These are phyloP conservation scores for Talaromyces sp. DNA, from an alignment of 2,329 filamentous ascomycete species.

Conservation along the genomic window DNA sequence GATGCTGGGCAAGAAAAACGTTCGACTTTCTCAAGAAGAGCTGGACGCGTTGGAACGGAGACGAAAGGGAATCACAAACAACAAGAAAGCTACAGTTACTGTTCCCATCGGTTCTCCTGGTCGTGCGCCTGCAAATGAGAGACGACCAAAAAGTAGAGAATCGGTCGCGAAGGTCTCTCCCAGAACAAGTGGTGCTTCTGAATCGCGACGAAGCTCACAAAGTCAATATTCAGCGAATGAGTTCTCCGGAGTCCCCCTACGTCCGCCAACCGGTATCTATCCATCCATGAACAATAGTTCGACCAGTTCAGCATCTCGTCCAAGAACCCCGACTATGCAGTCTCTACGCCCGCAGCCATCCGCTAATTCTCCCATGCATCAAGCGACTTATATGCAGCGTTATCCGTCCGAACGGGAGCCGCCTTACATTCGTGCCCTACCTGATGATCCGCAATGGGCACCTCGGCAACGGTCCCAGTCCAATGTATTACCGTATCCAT, in stretches of 20 bases:
- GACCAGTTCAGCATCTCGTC: conserved; percentile 38
- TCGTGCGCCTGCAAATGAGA: neutral
- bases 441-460: conserved; percentile 49
- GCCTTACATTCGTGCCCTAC: conserved; percentile 39
- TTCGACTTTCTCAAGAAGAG: conserved; percentile 76
- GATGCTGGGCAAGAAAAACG: conserved; percentile 70
- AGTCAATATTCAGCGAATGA: conserved; percentile 5
- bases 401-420: conserved; percentile 27
- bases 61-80: conserved; percentile 33
- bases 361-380: conserved; percentile 35
- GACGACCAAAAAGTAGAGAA: conserved; percentile 21
- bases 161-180: conserved; percentile 19
- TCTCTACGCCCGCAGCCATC: conserved; percentile 37
- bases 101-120: neutral
- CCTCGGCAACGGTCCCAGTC: conserved; percentile 40
- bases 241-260: neutral
- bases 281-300: conserved; percentile 30
- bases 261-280: conserved; percentile 2
- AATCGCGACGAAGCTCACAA: conserved; percentile 35
- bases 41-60: conserved; percentile 74
- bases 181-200: conserved; percentile 14
- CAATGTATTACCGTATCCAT: conserved; percentile 28
- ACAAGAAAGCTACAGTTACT: conserved; percentile 9
- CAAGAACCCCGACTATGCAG: conserved; percentile 43
- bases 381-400: conserved; percentile 31